These are phyloP conservation scores for Cetradonia linearis DNA, from an alignment of 495 filamentous ascomycete genomes.

Conservation along the genomic window DNA sequence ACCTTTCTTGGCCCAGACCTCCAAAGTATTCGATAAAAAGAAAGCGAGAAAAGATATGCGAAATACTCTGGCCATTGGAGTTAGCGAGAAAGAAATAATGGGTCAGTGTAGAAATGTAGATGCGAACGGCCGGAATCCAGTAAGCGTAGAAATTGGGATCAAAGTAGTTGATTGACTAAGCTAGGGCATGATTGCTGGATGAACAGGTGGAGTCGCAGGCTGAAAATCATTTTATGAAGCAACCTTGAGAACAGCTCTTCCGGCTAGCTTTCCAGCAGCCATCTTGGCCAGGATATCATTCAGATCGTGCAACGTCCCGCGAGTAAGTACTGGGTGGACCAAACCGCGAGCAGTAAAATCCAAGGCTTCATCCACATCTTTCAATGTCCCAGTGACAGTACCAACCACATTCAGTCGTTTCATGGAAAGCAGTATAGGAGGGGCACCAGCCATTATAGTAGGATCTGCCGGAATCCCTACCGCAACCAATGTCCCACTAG, in stretches of 20 bases:
- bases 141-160: neutral
- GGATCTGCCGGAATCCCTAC: slow-evolving; percentile 2
- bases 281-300: slow-evolving; percentile 1
- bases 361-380: slow-evolving; percentile 18
- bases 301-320: slow-evolving; percentile 4
- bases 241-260: neutral
- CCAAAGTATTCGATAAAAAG: neutral
- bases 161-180: neutral
- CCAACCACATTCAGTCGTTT: slow-evolving; percentile 13
- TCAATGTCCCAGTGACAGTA: slow-evolving; percentile 12
- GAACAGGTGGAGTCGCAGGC: too few species aligned
- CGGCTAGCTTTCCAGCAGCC: neutral
- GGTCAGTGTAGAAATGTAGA: neutral
- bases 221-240: neutral
- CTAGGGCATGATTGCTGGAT: neutral
- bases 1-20: neutral
- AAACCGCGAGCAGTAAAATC: slow-evolving; percentile 15
- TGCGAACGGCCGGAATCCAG: neutral
- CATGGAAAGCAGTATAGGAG: neutral
- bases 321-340: neutral
- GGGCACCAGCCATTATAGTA: neutral
- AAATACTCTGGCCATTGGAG: neutral
- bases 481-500: slow-evolving; percentile 8
- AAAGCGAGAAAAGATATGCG: neutral
- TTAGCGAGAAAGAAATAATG: neutral